Evolutionary conservation across 2,329 filamentous ascomycete species (phyloP).

Genomic region (Diplocarpon mali): DNA sequence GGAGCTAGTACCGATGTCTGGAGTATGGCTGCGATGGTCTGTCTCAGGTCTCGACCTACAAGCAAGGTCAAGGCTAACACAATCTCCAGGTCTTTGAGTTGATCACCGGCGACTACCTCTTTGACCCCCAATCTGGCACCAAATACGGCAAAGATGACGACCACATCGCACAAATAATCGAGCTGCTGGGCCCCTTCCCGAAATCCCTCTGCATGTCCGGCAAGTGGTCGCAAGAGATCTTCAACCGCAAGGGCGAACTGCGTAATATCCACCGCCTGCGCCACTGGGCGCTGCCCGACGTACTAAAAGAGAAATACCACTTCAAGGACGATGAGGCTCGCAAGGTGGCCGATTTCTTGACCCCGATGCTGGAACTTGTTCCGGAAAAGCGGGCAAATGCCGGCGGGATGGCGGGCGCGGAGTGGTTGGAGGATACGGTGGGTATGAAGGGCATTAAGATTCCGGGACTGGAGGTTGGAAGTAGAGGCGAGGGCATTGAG

Average conservation of each 20-base stretch:
- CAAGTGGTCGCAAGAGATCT: slow-evolving; percentile 98
- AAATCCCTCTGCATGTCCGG: slow-evolving; percentile 84
- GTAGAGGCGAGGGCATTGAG: slow-evolving; percentile 82
- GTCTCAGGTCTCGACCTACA: slow-evolving; percentile 21
- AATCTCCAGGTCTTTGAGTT: slow-evolving; percentile 74
- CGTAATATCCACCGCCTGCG: slow-evolving; percentile 94
- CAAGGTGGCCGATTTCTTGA: slow-evolving; percentile 69
- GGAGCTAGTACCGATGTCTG: slow-evolving; percentile 98
- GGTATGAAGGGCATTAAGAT: slow-evolving; percentile 78
- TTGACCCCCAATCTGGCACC: slow-evolving; percentile 94
- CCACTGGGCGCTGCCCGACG: slow-evolving; percentile 90
- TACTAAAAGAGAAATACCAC: slow-evolving; percentile 93
- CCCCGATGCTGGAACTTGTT: slow-evolving; percentile 81
- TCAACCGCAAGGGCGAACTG: slow-evolving; percentile 93
- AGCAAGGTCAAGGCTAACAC: not conserved
- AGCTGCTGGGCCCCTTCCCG: slow-evolving; percentile 86
- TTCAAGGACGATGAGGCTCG: slow-evolving; percentile 75
- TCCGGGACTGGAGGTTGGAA: slow-evolving; percentile 63
- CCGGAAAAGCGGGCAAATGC: slow-evolving; percentile 89
- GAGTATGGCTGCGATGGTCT: slow-evolving; percentile 99
- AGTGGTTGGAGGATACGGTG: slow-evolving; percentile 72
- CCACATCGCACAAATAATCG: slow-evolving; percentile 97
- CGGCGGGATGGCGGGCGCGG: slow-evolving; percentile 82
- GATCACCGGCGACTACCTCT: slow-evolving; percentile 96
- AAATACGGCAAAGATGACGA: slow-evolving; percentile 99